phyloP scores from a whole-genome alignment of 495 filamentous ascomycete species.

The Penicillium samsonianum region DNA sequence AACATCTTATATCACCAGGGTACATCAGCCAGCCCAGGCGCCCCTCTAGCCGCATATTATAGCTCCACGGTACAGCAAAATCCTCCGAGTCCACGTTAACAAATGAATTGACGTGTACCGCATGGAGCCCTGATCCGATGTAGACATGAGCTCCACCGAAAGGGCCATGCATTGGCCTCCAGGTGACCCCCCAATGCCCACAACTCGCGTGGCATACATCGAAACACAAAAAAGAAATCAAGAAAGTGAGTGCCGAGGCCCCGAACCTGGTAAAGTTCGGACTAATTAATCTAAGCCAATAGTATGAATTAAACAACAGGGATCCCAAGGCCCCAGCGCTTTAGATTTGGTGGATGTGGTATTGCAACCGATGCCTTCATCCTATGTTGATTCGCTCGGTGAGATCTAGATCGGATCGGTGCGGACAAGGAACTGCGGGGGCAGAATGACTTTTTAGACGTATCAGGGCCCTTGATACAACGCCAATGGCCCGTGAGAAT shows the following conservation, averaged over 20 bases:
- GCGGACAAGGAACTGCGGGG: constrained; percentile 25
- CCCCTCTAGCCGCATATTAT: background rate
- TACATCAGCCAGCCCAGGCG: background rate
- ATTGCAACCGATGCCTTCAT: constrained; percentile 16
- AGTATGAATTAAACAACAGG: background rate
- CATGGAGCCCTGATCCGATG: constrained; percentile 4
- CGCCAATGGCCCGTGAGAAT: background rate
- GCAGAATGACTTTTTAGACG: background rate
- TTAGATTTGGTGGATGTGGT: background rate
- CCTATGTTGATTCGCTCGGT: background rate
- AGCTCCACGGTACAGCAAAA: background rate
- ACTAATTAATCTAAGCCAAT: constrained; percentile 23
- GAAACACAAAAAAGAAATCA: background rate
- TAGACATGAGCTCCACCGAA: constrained; percentile 3
- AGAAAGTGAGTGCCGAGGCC: constrained; percentile 9
- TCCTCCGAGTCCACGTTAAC: background rate
- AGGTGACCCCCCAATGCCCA: background rate
- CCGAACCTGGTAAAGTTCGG: constrained; percentile 6
- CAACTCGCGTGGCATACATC: constrained; percentile 15
- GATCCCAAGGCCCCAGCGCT: background rate
- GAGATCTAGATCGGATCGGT: constrained; percentile 34
- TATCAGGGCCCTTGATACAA: constrained; percentile 8
- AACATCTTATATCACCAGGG: constrained; percentile 8
- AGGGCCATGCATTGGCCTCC: background rate
- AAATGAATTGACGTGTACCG: constrained; percentile 10